Conservation (phyloP, 306 rosid genomes). For the Malus sylvestris region DNA sequence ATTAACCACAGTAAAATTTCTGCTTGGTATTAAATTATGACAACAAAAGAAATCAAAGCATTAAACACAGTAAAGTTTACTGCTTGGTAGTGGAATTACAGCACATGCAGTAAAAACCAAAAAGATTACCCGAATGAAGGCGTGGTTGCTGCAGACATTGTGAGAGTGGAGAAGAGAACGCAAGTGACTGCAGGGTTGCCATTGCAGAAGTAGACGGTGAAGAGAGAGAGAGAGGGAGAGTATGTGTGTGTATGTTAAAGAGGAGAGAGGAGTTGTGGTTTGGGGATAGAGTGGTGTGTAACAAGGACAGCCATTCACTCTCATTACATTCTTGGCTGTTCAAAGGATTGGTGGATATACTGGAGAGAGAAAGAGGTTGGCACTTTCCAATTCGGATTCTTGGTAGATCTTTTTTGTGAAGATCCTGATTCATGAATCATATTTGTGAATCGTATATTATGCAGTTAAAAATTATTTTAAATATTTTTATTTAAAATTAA, state of each 20-base stretch:
- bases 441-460: rapidly evolving
- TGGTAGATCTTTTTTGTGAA: rapidly evolving
- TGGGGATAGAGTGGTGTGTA: slow-evolving; percentile 43
- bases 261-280: slow-evolving; percentile 27
- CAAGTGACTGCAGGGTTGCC: slow-evolving; percentile 77
- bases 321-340: background rate
- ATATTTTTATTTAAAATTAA: too few species aligned
- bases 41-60: background rate
- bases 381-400: background rate
- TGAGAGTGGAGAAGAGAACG: slow-evolving; percentile 55
- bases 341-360: slow-evolving; percentile 7
- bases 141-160: slow-evolving; percentile 52
- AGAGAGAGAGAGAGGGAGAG: background rate
- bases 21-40: background rate
- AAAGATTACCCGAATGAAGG: slow-evolving; percentile 37
- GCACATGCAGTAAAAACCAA: background rate
- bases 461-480: rapidly evolving
- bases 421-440: rapidly evolving
- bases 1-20: background rate
- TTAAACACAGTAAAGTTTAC: background rate
- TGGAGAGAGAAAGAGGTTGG: background rate
- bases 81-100: background rate
- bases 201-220: slow-evolving; percentile 31
- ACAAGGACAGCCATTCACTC: slow-evolving; percentile 62
- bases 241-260: background rate